Evolutionary conservation across 352 stramenopile species (phyloP).

Genomic region (Globisporangium ultimum): DNA sequence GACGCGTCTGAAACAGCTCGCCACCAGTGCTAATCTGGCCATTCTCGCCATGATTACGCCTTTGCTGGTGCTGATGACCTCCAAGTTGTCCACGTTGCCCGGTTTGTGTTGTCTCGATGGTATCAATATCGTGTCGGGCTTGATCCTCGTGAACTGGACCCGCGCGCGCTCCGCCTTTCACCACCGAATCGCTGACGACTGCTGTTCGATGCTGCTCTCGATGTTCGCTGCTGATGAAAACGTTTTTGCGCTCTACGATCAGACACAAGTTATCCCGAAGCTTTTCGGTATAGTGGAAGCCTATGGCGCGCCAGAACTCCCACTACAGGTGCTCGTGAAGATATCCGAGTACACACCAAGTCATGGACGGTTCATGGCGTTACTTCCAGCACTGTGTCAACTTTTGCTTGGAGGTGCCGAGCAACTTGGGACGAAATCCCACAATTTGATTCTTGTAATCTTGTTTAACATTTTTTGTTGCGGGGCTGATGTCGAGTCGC

Average conservation of each 20-base stretch:
- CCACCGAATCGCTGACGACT: slow-evolving; percentile 37
- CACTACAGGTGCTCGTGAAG: slow-evolving; percentile 44
- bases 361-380: slow-evolving; percentile 32
- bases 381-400: slow-evolving; percentile 26
- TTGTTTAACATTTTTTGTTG: slow-evolving; percentile 67
- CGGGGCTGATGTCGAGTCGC: slow-evolving; percentile 3
- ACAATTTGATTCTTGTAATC: slow-evolving; percentile 43
- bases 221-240: slow-evolving; percentile 45
- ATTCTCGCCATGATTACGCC: slow-evolving; percentile 43
- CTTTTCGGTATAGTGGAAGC: slow-evolving; percentile 44
- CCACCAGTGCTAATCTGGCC: slow-evolving; percentile 7
- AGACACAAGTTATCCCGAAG: slow-evolving; percentile 40
- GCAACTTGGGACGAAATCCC: slow-evolving; percentile 8
- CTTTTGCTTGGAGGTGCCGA: slow-evolving; percentile 12
- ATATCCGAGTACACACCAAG: slow-evolving; percentile 32
- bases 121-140: slow-evolving; percentile 30
- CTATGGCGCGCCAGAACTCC: slow-evolving; percentile 30
- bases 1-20: slow-evolving; percentile 16
- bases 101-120: slow-evolving; percentile 42
- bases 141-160: slow-evolving; percentile 22
- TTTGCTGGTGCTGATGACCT: slow-evolving; percentile 46
- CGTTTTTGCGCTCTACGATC: slow-evolving; percentile 40
- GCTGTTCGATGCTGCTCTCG: slow-evolving; percentile 40
- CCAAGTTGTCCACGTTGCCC: slow-evolving; percentile 38
- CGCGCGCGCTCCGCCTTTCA: slow-evolving; percentile 2